Evolutionary conservation across 2,329 filamentous ascomycete genomes (phyloP).

Genomic region (Colletotrichum lupini): DNA sequence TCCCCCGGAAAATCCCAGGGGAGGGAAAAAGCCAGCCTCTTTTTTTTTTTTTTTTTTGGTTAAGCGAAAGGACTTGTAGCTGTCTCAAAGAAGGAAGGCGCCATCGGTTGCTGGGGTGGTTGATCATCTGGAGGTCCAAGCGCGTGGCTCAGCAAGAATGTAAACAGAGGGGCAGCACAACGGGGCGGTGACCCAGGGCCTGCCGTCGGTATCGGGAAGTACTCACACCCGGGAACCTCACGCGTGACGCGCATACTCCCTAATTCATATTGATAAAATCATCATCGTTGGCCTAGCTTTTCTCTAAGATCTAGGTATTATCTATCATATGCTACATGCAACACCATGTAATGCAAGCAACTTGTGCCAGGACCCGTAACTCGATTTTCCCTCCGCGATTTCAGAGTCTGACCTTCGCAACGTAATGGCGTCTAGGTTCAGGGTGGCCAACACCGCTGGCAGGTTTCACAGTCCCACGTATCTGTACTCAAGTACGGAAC

Average conservation of each 20-base stretch:
- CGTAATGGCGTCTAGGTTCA: background rate
- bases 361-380: background rate
- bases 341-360: background rate
- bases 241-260: too few relatives aligned
- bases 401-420: background rate
- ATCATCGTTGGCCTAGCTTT: background rate
- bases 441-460: background rate
- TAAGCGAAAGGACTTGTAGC: background rate
- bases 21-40: background rate
- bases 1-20: too few relatives aligned
- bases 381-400: background rate
- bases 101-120: background rate
- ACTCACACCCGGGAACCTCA: background rate
- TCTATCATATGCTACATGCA: background rate
- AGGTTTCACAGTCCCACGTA: background rate
- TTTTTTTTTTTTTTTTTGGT: background rate
- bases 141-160: background rate
- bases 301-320: background rate
- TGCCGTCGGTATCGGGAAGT: background rate
- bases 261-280: background rate
- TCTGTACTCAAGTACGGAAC: background rate
- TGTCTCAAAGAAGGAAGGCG: background rate
- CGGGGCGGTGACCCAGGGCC: background rate
- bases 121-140: background rate
- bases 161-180: constrained; percentile 11